Evolutionary conservation across 2,329 filamentous ascomycete species (phyloP), one percentile per base, ranked within the genome.

Genomic region (Colletotrichum liriopes): DNA sequence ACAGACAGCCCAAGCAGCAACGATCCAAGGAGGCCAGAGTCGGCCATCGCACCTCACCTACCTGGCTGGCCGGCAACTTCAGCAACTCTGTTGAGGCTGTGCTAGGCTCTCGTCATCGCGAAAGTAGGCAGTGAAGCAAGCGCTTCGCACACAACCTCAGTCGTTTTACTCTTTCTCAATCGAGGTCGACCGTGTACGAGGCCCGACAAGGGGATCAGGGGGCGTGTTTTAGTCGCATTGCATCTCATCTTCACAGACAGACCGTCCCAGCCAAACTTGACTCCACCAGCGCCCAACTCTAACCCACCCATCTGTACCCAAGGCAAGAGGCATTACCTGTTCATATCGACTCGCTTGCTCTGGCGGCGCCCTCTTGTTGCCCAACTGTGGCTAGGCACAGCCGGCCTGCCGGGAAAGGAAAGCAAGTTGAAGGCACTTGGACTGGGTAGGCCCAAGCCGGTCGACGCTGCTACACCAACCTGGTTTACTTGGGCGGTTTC

Each of bases 11-110:
- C 32, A 39, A n/a, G 32, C 54, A 55, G 51, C 41, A 43, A 54
- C 37, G 29, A 56, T 23, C 11, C 32, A 39, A 39, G 20, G n/a
- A 23, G 54, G 54, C 29, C 51, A 35, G 35, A 54, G 51, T 23
- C 26, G 26, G 26, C 26, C 7, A 52, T 32, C 18, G 29, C 52
- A 55, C 32, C 29, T 55, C 32, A 9, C 26, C 16, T 51, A 35
- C 29, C 45, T 47, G 49, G 49, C 20, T 55, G 32, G 11, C 32
- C 12, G 20, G 32, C n/a, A 55, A 56, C 54, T 58, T 71, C 51
- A 62, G 64, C 56, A 39, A 49, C 16, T 18, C 52, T 37, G 32
- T 16, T 62, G 68, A 18, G 68, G 68, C 68, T 67, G 56, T 71
- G 68, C 51, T 51, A 20, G 14, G 64, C 58, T 26, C 18, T 68